These are phyloP conservation scores for Pleodorina starrii DNA, from an alignment of 139 green algal genomes.

Conservation along the genomic window DNA sequence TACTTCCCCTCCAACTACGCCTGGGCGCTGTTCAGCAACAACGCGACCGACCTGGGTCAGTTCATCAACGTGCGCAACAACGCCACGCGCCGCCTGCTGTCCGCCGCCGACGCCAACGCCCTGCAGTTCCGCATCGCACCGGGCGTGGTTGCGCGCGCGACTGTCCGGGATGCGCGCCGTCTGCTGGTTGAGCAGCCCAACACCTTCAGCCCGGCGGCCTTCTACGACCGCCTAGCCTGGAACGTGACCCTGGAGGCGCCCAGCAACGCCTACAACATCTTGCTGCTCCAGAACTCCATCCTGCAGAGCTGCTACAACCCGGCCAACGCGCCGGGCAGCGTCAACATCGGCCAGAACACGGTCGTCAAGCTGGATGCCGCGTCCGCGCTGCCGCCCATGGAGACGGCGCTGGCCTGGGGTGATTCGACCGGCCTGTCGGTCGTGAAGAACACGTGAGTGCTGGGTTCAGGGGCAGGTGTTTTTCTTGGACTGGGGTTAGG, in stretches of 20 bases:
- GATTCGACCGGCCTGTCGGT: not conserved
- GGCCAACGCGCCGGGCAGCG: not conserved
- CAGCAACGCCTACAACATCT: not conserved
- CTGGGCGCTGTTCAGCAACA: constrained; percentile 22
- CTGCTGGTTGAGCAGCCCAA: not conserved
- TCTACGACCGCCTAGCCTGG: constrained; percentile 10
- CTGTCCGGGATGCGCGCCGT: not conserved
- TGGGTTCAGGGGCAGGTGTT: no score
- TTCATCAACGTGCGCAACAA: constrained; percentile 32
- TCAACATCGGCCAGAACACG: not conserved
- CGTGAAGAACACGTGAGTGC: not conserved
- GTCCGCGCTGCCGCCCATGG: not conserved
- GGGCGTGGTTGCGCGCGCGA: not conserved
- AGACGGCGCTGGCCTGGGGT: constrained; percentile 26
- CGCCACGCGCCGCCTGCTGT: not conserved
- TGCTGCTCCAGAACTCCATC: constrained; percentile 16
- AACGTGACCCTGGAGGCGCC: constrained; percentile 20
- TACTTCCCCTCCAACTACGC: constrained; percentile 45
- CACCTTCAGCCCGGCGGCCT: not conserved
- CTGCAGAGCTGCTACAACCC: constrained; percentile 28
- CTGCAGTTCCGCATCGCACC: not conserved
- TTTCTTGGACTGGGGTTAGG: no score
- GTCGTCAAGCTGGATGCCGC: not conserved
- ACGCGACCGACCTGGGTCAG: not conserved
- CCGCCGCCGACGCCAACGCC: not conserved